Base-by-base conservation (phyloP, 2,329 filamentous ascomycete genomes). In the Phaeophleospora eucalypticola region DNA sequence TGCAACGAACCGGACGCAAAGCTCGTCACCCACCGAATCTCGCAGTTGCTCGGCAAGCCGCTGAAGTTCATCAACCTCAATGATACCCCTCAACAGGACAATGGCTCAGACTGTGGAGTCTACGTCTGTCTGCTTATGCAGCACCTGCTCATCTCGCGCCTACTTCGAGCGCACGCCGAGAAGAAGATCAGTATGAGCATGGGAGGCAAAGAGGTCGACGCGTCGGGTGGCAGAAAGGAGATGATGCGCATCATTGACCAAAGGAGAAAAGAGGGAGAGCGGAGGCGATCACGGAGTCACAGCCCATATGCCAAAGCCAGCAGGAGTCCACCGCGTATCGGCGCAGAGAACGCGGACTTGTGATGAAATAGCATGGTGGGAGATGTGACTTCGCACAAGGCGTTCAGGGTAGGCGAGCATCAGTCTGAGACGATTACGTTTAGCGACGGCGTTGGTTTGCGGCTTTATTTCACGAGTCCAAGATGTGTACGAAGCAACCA, bases 111-210 rank as follows among this genome's bases (percentile, higher is more conserved):
- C 68, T 98, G 93, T 59, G 93, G 93, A 15, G 88, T 98, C 1
- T 97, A 90, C 66, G 93, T 98, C 2, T 97, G 93, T 67, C 80
- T 97, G 56, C 79, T 91, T 52, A 98, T 98, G 90, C 83, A 89
- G 40, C 87, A 96, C 69, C 72, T 98, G n/a, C 77, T 98, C 15
- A 75, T 96, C 41, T 90, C 89, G 69, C 77, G 87, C 47, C 75
- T 98, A 18, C 72, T 98, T 48, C 81, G 79, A 56, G 89, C 87
- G 7, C 86, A 89, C 62, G 83, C 86, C 2, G 80, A 81, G 52
- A 83, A 91, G 66, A 95, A 95, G 71, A 86, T 97, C 10, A 90
- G 83, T 52, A 97, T 98, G 93, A 93, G 87, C 62, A 86, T 97
- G 79, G 82, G 80, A 4, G 87, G 87, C 18, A 89, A 89, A 65